A percentile compares a stretch with the other conserved stretches of the same genome.
Conservation (phyloP, 129 eudicot species). For the Lonicera japonica region DNA sequence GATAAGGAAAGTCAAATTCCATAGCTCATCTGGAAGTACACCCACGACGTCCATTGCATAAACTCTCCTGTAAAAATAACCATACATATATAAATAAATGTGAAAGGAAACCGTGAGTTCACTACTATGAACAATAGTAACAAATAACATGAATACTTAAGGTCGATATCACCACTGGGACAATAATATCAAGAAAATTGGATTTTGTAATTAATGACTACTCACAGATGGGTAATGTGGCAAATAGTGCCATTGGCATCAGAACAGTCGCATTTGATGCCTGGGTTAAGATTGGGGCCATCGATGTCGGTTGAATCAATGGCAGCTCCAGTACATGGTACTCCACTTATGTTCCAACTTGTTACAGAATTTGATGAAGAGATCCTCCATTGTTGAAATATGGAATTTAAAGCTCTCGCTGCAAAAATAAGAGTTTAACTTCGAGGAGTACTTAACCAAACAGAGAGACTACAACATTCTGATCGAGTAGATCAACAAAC, state of each 20-base stretch:
- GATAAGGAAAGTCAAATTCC: slow-evolving; percentile 51
- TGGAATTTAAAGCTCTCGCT: slow-evolving; percentile 43
- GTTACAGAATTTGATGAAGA: slow-evolving; percentile 21
- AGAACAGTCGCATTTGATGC: slow-evolving; percentile 60
- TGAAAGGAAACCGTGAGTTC: neutral
- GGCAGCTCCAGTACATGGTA: slow-evolving; percentile 63
- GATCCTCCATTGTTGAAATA: slow-evolving; percentile 42
- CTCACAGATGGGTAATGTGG: slow-evolving; percentile 59
- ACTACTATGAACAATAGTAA: neutral
- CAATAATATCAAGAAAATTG: too few species aligned
- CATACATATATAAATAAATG: too few species aligned
- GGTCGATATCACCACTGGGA: too few species aligned
- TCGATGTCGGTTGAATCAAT: slow-evolving; percentile 23
- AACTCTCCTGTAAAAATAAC: slow-evolving; percentile 39
- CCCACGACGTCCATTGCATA: slow-evolving; percentile 39
- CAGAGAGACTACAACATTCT: too few species aligned
- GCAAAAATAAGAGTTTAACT: neutral
- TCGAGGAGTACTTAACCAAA: too few species aligned
- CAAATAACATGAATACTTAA: neutral
- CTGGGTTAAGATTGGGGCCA: slow-evolving; percentile 24
- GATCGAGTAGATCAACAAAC: too few species aligned
- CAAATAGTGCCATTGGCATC: slow-evolving; percentile 29
- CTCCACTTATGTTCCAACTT: slow-evolving; percentile 75
- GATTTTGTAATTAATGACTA: neutral
- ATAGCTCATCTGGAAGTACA: slow-evolving; percentile 62